Base-by-base conservation (phyloP, 1,284 basidiomycete genomes). In the Rhodotorula sp. region DNA sequence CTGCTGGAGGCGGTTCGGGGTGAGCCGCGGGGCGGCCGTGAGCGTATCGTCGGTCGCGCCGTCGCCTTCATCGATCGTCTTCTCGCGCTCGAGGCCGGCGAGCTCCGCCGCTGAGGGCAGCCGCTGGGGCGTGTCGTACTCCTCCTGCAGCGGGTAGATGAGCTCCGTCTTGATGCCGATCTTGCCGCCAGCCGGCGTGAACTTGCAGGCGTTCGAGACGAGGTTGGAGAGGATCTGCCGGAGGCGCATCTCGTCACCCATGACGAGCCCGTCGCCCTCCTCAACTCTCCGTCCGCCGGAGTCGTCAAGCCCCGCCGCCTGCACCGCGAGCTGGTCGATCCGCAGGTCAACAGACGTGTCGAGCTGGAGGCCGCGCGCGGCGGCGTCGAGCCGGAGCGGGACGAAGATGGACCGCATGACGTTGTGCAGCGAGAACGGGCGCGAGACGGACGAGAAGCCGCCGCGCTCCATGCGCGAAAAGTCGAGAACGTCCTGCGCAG, bases 341-440 rank as follows among this genome's bases (percentile, higher is more conserved):
- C 84, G 84, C 39, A 83, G 84, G 80, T 95, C 93, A 25, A 94
- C 83, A 61, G 89, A 85, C 9, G 88, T 88, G 58, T 87, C 84
- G 68, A 95, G 86, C 67, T 87, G 84, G 57, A 94, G 85, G 44
- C 86, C 85, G 27, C 89, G 86, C 39, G 89, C 88, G 70, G 91
- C 85, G 0, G 91, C 90, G 51, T 90, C 89, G 70, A 92, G 83
- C 59, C 87, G 86, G 53, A 94, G 84, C 4, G 91, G 90, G 8
- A 91, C 86, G 68, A 93, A 88, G 71, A 94, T 85, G 7, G 90
- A 89, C 29, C 88, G 87, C 83, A 95, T 89, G 55, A 90, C 88
- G 77, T 90, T 87, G 81, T 94, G 92, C 79, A 94, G 91, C 36
- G 89, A 84, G 82, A 92, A 94, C 6, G 92, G 91, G 22, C 73